These are phyloP conservation scores for Aspergillus proliferans DNA, from an alignment of 2,329 filamentous ascomycete genomes.

Conservation along the genomic window DNA sequence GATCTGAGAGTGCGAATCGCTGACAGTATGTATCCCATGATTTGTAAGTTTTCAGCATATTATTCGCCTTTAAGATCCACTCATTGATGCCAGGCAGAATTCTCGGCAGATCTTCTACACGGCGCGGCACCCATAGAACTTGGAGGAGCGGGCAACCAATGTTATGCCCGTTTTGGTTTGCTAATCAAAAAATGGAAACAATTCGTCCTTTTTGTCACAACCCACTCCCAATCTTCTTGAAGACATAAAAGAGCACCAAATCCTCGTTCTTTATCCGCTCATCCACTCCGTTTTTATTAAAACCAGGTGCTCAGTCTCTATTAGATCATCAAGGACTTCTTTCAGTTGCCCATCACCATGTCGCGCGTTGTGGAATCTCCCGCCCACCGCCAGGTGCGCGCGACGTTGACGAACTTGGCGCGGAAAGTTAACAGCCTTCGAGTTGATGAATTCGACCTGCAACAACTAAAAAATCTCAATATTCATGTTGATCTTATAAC, in stretches of 20 bases:
- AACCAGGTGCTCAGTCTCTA: neutral
- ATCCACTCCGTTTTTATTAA: neutral
- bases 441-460: slow-evolving; percentile 3
- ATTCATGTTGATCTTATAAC: slow-evolving; percentile 1
- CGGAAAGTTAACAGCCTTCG: slow-evolving; percentile 1
- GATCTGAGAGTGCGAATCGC: neutral
- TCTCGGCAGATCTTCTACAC: neutral
- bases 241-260: neutral
- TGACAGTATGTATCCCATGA: slow-evolving; percentile 2
- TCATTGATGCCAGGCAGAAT: neutral
- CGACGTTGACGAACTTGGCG: neutral
- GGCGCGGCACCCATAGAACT: slow-evolving; percentile 1
- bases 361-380: slow-evolving; percentile 1
- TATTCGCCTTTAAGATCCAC: neutral
- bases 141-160: slow-evolving; percentile 1
- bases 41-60: neutral
- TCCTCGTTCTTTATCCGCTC: neutral
- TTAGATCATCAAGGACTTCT: neutral
- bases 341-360: neutral
- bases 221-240: neutral
- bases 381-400: neutral
- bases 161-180: neutral
- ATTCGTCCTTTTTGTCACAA: neutral
- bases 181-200: neutral
- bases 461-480: slow-evolving; percentile 3